Evolutionary conservation across 2,329 filamentous ascomycete species (phyloP).

Genomic region (Aspergillus neoniger): DNA sequence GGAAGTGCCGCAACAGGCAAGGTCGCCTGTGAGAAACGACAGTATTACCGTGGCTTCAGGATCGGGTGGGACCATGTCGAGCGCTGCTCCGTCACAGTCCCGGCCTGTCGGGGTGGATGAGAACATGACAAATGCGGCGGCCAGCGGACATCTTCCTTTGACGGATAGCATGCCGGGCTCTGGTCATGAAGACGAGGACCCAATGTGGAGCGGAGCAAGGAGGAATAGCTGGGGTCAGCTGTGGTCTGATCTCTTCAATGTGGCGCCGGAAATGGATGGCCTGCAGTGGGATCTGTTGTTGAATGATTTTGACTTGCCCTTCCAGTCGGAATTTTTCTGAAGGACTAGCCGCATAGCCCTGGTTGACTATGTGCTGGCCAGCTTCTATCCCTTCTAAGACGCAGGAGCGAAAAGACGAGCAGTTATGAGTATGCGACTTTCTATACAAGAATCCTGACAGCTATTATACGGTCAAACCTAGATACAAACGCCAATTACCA

Average conservation of each 20-base stretch:
- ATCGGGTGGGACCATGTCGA: not conserved
- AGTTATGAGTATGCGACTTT: not conserved
- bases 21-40: not conserved
- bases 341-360: not conserved
- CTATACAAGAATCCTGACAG: conserved; percentile 11
- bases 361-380: not conserved
- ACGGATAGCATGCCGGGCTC: not conserved
- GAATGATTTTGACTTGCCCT: not conserved
- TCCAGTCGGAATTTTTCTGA: not conserved
- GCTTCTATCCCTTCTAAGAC: not conserved
- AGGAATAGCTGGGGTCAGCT: conserved; percentile 7
- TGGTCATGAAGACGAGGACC: not conserved
- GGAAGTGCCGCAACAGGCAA: not conserved
- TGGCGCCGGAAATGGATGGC: conserved; percentile 1
- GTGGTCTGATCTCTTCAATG: conserved; percentile 5
- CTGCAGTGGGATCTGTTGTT: conserved; percentile 7
- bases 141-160: not conserved
- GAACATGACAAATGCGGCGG: not conserved
- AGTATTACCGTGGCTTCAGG: not conserved
- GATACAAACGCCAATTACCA: conserved; percentile 15
- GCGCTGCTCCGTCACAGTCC: not conserved
- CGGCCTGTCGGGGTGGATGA: not conserved
- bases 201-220: not conserved
- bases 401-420: not conserved
- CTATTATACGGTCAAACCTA: conserved; percentile 15